Conservation (phyloP, 2,329 filamentous ascomycete genomes). For the Hypoxylon sp. region DNA sequence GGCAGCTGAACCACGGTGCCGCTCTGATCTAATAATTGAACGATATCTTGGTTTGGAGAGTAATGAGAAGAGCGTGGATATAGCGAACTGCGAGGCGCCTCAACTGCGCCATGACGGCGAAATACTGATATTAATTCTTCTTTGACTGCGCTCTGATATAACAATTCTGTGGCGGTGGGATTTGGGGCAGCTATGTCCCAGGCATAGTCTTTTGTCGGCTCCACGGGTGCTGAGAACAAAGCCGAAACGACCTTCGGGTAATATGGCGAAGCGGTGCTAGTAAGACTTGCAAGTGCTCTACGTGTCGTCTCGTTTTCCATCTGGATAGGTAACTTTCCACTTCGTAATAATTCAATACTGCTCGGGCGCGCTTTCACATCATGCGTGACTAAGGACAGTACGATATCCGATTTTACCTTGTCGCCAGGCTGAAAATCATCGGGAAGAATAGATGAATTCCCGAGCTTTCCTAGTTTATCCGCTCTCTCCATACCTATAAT, state of each 20-base stretch:
- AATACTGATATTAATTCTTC: conserved; percentile 84
- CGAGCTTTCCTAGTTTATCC: conserved; percentile 75
- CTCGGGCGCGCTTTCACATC: conserved; percentile 86
- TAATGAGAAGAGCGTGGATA: conserved; percentile 90
- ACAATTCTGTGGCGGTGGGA: conserved; percentile 71
- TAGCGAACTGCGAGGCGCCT: conserved; percentile 79
- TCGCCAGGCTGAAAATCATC: conserved; percentile 77
- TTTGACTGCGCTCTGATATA: conserved; percentile 81
- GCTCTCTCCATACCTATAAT: conserved; percentile 76
- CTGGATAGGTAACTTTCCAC: conserved; percentile 88
- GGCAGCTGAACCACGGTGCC: conserved; percentile 95
- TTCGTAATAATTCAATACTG: conserved; percentile 84
- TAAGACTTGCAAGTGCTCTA: conserved; percentile 83
- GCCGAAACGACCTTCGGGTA: conserved; percentile 91
- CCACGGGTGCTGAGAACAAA: conserved; percentile 82
- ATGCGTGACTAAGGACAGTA: conserved; percentile 84
- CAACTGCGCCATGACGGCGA: conserved; percentile 88
- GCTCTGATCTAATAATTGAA: conserved; percentile 84
- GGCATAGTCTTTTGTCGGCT: conserved; percentile 84
- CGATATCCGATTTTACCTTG: conserved; percentile 83
- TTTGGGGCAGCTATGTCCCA: conserved; percentile 78
- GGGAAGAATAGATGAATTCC: conserved; percentile 78
- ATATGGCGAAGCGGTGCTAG: conserved; percentile 87
- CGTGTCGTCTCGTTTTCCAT: conserved; percentile 94
- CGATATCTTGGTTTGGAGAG: conserved; percentile 73